Evolutionary conservation across 2,329 filamentous ascomycete species (phyloP), one percentile per base, ranked within the genome.

Genomic region (Botrytis paeoniae): DNA sequence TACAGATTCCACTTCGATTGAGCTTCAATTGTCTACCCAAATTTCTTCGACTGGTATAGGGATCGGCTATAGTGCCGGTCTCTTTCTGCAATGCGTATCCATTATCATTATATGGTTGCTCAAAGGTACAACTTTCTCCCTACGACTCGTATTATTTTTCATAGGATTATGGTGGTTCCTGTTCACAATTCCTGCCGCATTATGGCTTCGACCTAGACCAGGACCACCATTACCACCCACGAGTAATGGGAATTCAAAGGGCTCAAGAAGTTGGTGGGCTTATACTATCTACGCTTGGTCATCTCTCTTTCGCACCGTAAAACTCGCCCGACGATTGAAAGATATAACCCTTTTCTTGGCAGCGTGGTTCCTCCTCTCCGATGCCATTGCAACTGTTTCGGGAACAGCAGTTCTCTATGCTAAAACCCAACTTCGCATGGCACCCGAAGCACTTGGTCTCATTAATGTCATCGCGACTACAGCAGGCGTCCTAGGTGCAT

Each of bases 361-460:
- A 5, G 94, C 93, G 14, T 98, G 96, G 96, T 98, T 99, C 81
- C 87, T 98, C 29, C 87, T 99, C 5, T 97, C 93, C 12, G 95
- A 99, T 79, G 94, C 93, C 51, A 94, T 98, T 75, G 95, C 95
- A 16, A 98, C 95, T 0, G 95, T 97, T 0, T 95, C 93, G 45
- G 95, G 94, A 22, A 98, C 96, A 0, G 96, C 95, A 0, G 95
- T 98, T 51, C 86, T 99, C 22, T 99, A 98, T 81, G 96, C 95
- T 51, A 97, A 98, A 83, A 98, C 95, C 0, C 90, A 95, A 75
- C 85, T 99, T 12, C 89, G 92, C 76, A 98, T 99, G 95, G 88
- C 91, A 73, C 91, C 95, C 0, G 94, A 94, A 82, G 92, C 93
- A 9, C 85, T 98, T 43, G 96, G 94, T 9, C 86, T 98, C 81